Conservation (phyloP, 2,329 filamentous ascomycete species). For the Epicoccum sorghinum region DNA sequence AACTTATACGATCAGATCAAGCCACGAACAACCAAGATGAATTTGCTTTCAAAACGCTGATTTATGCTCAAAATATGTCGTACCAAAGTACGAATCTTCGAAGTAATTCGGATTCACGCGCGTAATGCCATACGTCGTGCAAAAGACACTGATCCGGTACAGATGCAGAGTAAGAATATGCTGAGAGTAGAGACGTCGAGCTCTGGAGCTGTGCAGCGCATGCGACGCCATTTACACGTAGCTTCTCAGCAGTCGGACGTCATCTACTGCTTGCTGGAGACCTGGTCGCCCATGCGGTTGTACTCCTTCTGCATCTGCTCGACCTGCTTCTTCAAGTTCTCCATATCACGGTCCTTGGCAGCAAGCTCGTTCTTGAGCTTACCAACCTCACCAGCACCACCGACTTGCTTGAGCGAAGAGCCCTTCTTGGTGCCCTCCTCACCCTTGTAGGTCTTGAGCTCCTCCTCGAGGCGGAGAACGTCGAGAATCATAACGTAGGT, state of each 20-base stretch:
- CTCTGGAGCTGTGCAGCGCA: slow-evolving; percentile 17
- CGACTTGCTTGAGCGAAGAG: slow-evolving; percentile 70
- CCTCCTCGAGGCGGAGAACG: slow-evolving; percentile 88
- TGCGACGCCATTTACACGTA: slow-evolving; percentile 7
- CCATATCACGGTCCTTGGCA: slow-evolving; percentile 81
- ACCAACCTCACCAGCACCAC: slow-evolving; percentile 76
- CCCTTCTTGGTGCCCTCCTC: slow-evolving; percentile 67
- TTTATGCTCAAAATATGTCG: slow-evolving; percentile 2
- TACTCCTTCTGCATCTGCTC: slow-evolving; percentile 85
- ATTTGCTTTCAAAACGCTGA: background rate
- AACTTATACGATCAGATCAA: background rate
- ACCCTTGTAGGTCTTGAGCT: slow-evolving; percentile 82
- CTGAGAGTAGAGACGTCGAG: slow-evolving; percentile 14
- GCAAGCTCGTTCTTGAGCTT: slow-evolving; percentile 69
- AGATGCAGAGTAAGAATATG: background rate
- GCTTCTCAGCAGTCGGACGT: slow-evolving; percentile 14
- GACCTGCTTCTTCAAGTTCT: slow-evolving; percentile 90
- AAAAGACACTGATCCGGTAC: background rate
- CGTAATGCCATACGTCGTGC: slow-evolving; percentile 1
- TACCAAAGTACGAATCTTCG: slow-evolving; percentile 5
- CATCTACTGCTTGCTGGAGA: slow-evolving; percentile 62
- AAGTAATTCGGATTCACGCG: slow-evolving; percentile 7
- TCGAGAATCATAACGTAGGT: slow-evolving; percentile 98
- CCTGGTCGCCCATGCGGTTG: slow-evolving; percentile 82
- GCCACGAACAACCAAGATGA: background rate